Percentiles rank a stretch among this genome's conserved stretches.
Conservation (phyloP, 306 rosid genomes). For the Prunus salicina region DNA sequence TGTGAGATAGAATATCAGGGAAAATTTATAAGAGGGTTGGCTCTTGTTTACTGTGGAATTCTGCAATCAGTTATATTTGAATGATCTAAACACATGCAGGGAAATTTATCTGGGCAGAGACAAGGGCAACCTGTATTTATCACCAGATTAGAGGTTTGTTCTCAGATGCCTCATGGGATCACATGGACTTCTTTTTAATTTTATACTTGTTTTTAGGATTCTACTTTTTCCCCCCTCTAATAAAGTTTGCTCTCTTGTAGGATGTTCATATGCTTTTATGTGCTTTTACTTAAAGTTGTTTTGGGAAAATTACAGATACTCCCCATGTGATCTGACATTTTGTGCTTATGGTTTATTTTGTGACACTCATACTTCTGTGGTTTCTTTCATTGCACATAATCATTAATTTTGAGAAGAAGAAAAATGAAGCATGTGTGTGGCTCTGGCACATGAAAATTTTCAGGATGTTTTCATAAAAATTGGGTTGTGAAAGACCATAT, state of each 20-base stretch:
- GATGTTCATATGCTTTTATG: too few species aligned
- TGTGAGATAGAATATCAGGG: background rate
- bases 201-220: background rate
- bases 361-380: background rate
- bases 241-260: too few species aligned
- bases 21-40: constrained; percentile 4
- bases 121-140: constrained; percentile 95
- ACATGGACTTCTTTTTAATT: background rate
- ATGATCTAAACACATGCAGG: constrained; percentile 55
- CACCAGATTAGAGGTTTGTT: constrained; percentile 87
- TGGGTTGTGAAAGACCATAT: background rate
- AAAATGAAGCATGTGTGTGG: background rate
- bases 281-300: too few species aligned
- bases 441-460: background rate
- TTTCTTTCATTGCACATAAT: background rate
- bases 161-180: constrained; percentile 12
- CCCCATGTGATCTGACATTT: too few species aligned
- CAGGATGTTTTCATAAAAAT: background rate
- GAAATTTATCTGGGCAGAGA: constrained; percentile 93
- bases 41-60: constrained; percentile 21
- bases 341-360: too few species aligned
- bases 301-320: too few species aligned
- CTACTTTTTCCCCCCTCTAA: background rate
- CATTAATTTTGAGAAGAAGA: background rate
- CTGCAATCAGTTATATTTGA: constrained; percentile 24